phyloP scores from a whole-genome alignment of 2,329 filamentous ascomycete species.

The Sclerotinia subarctica region DNA sequence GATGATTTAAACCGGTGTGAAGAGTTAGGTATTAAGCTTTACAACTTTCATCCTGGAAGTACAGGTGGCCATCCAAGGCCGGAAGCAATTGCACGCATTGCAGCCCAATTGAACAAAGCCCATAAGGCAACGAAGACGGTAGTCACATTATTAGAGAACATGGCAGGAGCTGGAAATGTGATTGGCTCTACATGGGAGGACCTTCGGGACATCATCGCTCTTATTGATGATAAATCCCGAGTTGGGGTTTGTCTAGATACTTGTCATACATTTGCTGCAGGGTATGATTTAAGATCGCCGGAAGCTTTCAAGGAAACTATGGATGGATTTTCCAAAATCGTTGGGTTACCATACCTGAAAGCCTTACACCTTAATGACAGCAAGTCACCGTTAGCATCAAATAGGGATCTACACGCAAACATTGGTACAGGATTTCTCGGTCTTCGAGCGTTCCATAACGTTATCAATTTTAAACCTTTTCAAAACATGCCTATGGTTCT shows the following conservation, averaged over 20 bases:
- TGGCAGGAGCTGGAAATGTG: slow-evolving; percentile 87
- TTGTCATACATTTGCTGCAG: slow-evolving; percentile 92
- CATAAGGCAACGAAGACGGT: slow-evolving; percentile 74
- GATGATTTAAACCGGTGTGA: slow-evolving; percentile 88
- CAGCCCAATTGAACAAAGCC: slow-evolving; percentile 75
- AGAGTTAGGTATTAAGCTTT: slow-evolving; percentile 79
- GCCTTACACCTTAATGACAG: slow-evolving; percentile 94
- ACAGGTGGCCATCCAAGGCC: slow-evolving; percentile 64
- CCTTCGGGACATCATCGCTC: slow-evolving; percentile 75
- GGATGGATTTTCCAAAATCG: slow-evolving; percentile 68
- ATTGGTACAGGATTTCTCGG: slow-evolving; percentile 95
- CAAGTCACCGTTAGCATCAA: slow-evolving; percentile 79
- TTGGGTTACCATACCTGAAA: slow-evolving; percentile 75
- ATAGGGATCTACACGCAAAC: slow-evolving; percentile 89
- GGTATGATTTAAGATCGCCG: slow-evolving; percentile 81
- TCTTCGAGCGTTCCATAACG: slow-evolving; percentile 81
- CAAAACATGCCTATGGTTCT: slow-evolving; percentile 83
- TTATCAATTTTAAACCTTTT: slow-evolving; percentile 80
- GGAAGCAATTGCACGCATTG: slow-evolving; percentile 74
- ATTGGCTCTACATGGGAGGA: slow-evolving; percentile 85
- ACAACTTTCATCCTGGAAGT: slow-evolving; percentile 96
- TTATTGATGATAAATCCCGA: slow-evolving; percentile 74
- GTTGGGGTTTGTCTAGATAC: slow-evolving; percentile 96
- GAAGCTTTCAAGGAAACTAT: slow-evolving; percentile 71
- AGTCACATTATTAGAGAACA: slow-evolving; percentile 86